phyloP scores from a whole-genome alignment of 1,284 basidiomycete species.

The Malassezia vespertilionis region DNA sequence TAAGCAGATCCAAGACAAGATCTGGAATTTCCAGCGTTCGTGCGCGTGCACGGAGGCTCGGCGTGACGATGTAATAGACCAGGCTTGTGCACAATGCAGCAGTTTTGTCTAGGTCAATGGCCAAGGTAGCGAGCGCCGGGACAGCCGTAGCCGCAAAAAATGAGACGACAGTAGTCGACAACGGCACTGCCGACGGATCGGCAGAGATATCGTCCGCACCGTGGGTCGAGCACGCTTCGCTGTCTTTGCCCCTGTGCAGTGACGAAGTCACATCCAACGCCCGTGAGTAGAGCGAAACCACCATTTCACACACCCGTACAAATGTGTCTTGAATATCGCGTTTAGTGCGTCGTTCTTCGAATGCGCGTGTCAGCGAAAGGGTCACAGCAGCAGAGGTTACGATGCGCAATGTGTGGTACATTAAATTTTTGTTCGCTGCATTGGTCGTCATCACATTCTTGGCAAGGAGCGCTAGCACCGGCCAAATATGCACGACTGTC shows the following conservation, averaged over 20 bases:
- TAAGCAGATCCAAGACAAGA: constrained; percentile 56
- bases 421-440: constrained; percentile 49
- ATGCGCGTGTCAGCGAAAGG: constrained; percentile 66
- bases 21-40: constrained; percentile 48
- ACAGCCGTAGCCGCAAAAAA: constrained; percentile 65
- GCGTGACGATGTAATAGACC: constrained; percentile 71
- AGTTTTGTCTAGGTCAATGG: constrained; percentile 75
- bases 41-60: constrained; percentile 58
- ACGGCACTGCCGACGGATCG: constrained; percentile 8
- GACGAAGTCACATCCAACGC: constrained; percentile 57
- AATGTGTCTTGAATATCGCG: constrained; percentile 87
- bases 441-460: constrained; percentile 60
- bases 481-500: constrained; percentile 81
- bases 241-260: constrained; percentile 4
- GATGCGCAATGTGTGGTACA: constrained; percentile 69
- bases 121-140: constrained; percentile 66
- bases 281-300: constrained; percentile 62
- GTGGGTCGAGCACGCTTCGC: constrained; percentile 5
- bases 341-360: constrained; percentile 77
- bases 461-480: constrained; percentile 58
- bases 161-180: constrained; percentile 46
- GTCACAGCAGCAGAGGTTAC: constrained; percentile 64
- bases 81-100: constrained; percentile 67
- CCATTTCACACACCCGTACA: constrained; percentile 71
- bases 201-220: constrained; percentile 21